These are phyloP conservation scores for Saprolegnia diclina DNA, from an alignment of 352 stramenopile species.

Conservation along the genomic window DNA sequence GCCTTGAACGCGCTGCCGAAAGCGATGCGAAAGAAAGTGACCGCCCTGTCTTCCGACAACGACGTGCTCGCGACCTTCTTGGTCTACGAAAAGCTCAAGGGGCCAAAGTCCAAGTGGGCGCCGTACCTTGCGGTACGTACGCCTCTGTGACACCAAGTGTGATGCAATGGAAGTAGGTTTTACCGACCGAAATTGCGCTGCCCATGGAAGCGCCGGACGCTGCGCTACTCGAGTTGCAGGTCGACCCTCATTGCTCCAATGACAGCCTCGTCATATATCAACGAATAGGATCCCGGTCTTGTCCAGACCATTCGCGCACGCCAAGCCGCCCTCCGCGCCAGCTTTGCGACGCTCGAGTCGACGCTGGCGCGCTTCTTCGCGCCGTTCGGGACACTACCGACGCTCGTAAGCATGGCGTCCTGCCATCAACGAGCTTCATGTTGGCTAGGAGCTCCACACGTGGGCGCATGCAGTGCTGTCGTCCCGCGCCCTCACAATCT, in stretches of 20 bases:
- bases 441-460: constrained; percentile 17
- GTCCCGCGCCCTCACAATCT: constrained; percentile 75
- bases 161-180: constrained; percentile 7
- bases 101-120: constrained; percentile 38
- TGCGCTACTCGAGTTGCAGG: constrained; percentile 27
- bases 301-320: neutral
- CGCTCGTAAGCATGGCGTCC: neutral
- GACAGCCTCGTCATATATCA: neutral
- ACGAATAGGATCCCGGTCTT: neutral
- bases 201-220: constrained; percentile 41
- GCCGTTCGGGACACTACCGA: neutral
- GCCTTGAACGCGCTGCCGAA: constrained; percentile 28
- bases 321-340: neutral
- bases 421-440: neutral
- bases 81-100: constrained; percentile 45
- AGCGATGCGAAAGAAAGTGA: constrained; percentile 37
- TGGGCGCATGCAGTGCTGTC: constrained; percentile 45
- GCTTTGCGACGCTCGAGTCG: neutral
- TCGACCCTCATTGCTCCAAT: neutral
- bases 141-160: constrained; percentile 18
- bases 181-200: constrained; percentile 22
- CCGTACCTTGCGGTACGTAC: constrained; percentile 54
- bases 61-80: constrained; percentile 63
- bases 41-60: constrained; percentile 35
- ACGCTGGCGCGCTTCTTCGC: neutral